phyloP scores from a whole-genome alignment of 257 asterid species.

The Solanum chilense region DNA sequence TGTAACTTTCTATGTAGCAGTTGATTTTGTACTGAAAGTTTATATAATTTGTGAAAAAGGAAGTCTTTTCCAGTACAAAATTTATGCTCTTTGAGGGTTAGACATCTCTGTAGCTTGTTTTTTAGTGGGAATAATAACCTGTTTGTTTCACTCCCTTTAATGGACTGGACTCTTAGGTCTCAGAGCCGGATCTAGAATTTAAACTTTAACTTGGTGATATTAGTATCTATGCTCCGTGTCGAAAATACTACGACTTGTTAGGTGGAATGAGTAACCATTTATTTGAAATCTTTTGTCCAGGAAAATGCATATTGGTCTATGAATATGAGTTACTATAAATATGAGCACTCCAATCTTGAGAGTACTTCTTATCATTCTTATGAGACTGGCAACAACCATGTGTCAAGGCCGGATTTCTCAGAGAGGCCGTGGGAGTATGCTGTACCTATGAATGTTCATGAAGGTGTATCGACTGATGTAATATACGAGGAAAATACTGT shows the following conservation, averaged over 20 bases:
- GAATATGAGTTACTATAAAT: slow-evolving; percentile 63
- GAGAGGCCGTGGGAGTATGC: slow-evolving; percentile 65
- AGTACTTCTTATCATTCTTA: slow-evolving; percentile 43
- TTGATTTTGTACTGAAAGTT: neutral
- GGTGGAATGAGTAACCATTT: neutral
- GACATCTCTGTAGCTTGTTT: neutral
- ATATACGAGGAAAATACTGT: slow-evolving; percentile 39
- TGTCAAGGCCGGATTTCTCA: slow-evolving; percentile 38
- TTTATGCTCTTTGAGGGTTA: neutral
- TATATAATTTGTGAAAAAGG: neutral
- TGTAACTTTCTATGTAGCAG: neutral
- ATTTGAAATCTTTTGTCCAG: slow-evolving; percentile 24
- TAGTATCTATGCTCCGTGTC: neutral
- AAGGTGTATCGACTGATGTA: slow-evolving; percentile 26
- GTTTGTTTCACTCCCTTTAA: neutral
- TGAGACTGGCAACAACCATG: slow-evolving; percentile 19
- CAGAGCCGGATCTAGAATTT: neutral
- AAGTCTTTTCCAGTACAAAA: neutral
- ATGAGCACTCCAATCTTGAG: slow-evolving; percentile 45
- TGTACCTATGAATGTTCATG: slow-evolving; percentile 38
- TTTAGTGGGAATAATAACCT: neutral
- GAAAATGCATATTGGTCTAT: slow-evolving; percentile 67
- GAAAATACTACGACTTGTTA: neutral
- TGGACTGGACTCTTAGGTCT: neutral
- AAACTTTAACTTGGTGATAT: neutral